Base-by-base conservation (phyloP, 768 basidiomycete genomes). In the Xanthoconium purpureum region DNA sequence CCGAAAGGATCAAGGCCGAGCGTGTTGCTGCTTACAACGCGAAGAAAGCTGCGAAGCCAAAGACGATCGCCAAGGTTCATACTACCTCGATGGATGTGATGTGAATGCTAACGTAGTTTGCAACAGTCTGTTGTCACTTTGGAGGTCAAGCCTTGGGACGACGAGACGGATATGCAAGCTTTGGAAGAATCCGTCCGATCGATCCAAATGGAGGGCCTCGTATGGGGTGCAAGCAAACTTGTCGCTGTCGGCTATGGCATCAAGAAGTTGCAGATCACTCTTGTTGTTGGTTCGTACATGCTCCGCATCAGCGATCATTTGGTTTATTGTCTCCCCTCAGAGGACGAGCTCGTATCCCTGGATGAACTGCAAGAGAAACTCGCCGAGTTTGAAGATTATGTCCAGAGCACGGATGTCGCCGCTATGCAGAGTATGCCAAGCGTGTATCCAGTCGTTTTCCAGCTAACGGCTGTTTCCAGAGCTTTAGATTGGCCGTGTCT, bases 71-170 rank as follows among this genome's bases (percentile, higher is more conserved):
- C 68, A 98, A 98, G 83, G 91, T 91, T 36, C 44, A 77, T 69
- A 13, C 43, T 9, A 15, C 32, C 13, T 46, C 20, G 38, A 39
- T 56, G 50, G 46, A 29, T 54, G 18, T 45, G 45, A 24, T 44
- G 57, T 54, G 54, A 44, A 43, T 44, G 28, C 62, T 60, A n/a
- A 56, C 58, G 56, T 54, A 12, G 47, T 36, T 15, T n/a, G n/a
- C n/a, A 15, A 56, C 73, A 98, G 94, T 98, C 97, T 63, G 86
- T 99, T 59, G 97, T 99, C 49, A 99, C 96, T 46, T 77, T 98
- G 64, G 96, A 98, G 64, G 94, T 99, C 60, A 99, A 99, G 77
- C 95, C 96, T 39, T 97, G 94, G 96, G 96, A 98, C 72, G 96
- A 98, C 70, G 94, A 97, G 79, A 99, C 97, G 49, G 93, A 98